Conservation (phyloP, 306 rosid genomes). For the Biancaea sappan region DNA sequence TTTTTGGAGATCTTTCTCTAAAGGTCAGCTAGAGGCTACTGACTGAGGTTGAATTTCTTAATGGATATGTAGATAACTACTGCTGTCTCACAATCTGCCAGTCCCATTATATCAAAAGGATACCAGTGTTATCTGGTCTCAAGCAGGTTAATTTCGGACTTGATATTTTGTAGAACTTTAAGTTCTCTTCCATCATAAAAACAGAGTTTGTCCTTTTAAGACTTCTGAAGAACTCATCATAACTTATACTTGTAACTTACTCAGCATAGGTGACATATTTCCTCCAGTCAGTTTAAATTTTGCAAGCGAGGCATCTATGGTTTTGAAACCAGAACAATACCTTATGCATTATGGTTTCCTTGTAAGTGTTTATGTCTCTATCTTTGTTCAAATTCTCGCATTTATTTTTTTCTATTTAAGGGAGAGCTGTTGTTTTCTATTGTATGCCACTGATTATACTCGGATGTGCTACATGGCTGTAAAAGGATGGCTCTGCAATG, state of each 20-base stretch:
- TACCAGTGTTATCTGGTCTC: constrained; percentile 80
- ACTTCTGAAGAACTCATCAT: constrained; percentile 36
- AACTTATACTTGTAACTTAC: constrained; percentile 37
- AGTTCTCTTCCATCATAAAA: constrained; percentile 4
- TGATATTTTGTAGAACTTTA: constrained; percentile 4
- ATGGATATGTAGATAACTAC: constrained; percentile 62
- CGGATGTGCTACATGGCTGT: constrained; percentile 28
- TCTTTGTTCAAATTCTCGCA: constrained; percentile 16
- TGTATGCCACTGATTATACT: constrained; percentile 17
- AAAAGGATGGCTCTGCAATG: constrained; percentile 70
- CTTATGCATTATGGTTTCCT: constrained; percentile 57
- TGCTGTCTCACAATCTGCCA: constrained; percentile 65
- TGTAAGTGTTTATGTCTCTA: constrained; percentile 51
- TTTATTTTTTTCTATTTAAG: neutral
- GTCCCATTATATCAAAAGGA: constrained; percentile 68
- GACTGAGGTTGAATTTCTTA: constrained; percentile 35
- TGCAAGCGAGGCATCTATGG: constrained; percentile 82
- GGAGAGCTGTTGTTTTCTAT: constrained; percentile 32
- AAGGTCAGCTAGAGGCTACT: neutral
- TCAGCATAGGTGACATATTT: constrained; percentile 70
- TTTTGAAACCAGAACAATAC: constrained; percentile 89
- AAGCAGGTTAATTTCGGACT: constrained; percentile 59
- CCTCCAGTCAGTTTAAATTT: constrained; percentile 88
- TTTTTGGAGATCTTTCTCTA: neutral
- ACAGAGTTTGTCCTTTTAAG: neutral